Evolutionary conservation across 148 eudicot species (phyloP).

Genomic region (Limonium bicolor): DNA sequence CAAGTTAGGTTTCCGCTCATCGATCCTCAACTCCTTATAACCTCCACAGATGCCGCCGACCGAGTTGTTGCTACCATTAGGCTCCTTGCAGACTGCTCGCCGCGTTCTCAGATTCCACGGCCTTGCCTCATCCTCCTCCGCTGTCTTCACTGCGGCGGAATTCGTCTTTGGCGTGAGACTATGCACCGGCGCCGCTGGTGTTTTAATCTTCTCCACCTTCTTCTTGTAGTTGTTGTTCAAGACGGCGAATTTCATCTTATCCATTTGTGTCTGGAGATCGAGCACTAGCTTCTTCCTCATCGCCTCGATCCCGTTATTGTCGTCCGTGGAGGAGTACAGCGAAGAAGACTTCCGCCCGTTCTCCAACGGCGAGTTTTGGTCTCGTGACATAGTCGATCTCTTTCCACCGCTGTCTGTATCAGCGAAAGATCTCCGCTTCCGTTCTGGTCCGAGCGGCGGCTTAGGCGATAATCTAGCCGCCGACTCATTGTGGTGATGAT

Average conservation of each 20-base stretch:
- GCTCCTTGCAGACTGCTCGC: constrained; percentile 22
- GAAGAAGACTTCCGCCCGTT: not conserved
- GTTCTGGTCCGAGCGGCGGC: not conserved
- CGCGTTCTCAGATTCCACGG: constrained; percentile 47
- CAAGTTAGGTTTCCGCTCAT: constrained; percentile 4
- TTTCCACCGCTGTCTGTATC: not conserved
- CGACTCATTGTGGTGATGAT: not conserved
- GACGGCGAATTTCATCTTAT: constrained; percentile 3
- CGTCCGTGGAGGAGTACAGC: not conserved
- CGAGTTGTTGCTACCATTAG: not conserved
- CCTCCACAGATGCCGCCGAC: constrained; percentile 8
- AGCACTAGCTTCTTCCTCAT: constrained; percentile 10
- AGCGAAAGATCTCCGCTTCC: not conserved
- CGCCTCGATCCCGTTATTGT: constrained; percentile 5
- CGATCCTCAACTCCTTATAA: constrained; percentile 9
- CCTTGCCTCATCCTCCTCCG: constrained; percentile 10
- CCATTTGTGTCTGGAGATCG: constrained; percentile 10
- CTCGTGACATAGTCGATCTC: not conserved
- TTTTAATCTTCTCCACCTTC: constrained; percentile 9
- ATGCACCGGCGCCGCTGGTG: constrained; percentile 6
- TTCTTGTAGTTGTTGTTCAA: too few relatives aligned
- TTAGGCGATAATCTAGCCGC: not conserved
- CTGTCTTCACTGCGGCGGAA: too few relatives aligned
- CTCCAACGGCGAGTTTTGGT: not conserved
- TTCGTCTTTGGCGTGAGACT: not conserved